Conservation (phyloP, 2,329 filamentous ascomycete species). For the Aspergillus glaucus region DNA sequence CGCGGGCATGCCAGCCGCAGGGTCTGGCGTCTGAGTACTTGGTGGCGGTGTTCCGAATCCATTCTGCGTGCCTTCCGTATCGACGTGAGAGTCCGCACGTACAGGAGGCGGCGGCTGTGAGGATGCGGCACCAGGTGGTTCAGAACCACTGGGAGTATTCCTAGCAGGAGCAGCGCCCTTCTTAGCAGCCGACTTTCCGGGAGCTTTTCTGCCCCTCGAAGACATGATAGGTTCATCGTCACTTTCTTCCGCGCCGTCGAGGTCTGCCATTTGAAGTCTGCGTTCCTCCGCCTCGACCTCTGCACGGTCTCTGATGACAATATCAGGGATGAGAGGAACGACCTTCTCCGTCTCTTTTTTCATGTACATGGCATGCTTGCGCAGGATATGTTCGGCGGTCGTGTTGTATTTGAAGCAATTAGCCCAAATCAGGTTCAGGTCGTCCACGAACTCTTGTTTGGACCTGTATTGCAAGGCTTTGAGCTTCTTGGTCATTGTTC, state of each 20-base stretch:
- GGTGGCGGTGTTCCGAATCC: slow-evolving; percentile 78
- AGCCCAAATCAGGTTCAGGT: slow-evolving; percentile 92
- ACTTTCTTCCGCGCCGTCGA: slow-evolving; percentile 80
- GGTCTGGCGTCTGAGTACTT: slow-evolving; percentile 69
- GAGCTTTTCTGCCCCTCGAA: slow-evolving; percentile 83
- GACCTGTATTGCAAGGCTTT: slow-evolving; percentile 73
- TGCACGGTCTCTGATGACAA: slow-evolving; percentile 80
- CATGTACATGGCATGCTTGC: slow-evolving; percentile 94
- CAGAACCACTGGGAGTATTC: slow-evolving; percentile 68
- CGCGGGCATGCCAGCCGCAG: slow-evolving; percentile 53
- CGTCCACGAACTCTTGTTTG: slow-evolving; percentile 89
- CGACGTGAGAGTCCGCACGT: slow-evolving; percentile 65
- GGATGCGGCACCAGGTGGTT: slow-evolving; percentile 59
- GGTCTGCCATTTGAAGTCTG: slow-evolving; percentile 74
- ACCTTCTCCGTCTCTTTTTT: slow-evolving; percentile 95
- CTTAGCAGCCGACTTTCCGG: slow-evolving; percentile 64
- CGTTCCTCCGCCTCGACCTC: slow-evolving; percentile 85
- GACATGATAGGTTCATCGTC: slow-evolving; percentile 99
- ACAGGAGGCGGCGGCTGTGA: slow-evolving; percentile 45
- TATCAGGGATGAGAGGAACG: slow-evolving; percentile 88
- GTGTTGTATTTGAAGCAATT: slow-evolving; percentile 96
- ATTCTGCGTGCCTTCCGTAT: slow-evolving; percentile 68
- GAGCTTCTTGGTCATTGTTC: slow-evolving; percentile 96
- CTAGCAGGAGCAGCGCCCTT: slow-evolving; percentile 60
- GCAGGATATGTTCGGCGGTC: slow-evolving; percentile 75